Evolutionary conservation across 2,329 filamentous ascomycete genomes (phyloP), one percentile per base, ranked within the genome.

Genomic region (Sporothrix sp.): DNA sequence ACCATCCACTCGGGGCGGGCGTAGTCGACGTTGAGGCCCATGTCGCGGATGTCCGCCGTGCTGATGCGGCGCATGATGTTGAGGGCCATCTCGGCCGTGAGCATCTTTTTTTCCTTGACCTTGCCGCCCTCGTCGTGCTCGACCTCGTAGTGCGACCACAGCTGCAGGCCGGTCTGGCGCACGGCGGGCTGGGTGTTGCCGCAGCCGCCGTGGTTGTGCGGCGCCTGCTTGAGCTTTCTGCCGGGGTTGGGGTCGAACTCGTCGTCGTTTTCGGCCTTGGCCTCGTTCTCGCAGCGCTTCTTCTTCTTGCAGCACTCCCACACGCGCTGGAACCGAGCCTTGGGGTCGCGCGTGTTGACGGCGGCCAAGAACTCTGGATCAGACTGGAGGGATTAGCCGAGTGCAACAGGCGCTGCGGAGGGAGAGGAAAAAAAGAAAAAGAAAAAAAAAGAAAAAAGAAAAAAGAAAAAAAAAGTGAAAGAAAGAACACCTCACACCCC

Each of bases 1-100:
- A 98, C 80, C 88, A 99, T 95, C 93, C 93, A 98, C 65, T 98
- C 93, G 1, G 93, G 93, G 42, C 91, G 84, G 51, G 94, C 91
- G 61, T 97, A 97, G 64, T 97, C 88, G 52, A 85, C 84, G 69
- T 91, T 98, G 61, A 98, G 72, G 30, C 93, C 93, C 71, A 99
- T 87, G 58, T 93, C 82, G 50, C 78, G 74, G 55, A 96, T 80
- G 54, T 95, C 91, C 16, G 84, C 77, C 53, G 89, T 83, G 3
- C 81, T 81, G 57, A 98, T 93, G 58, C 84, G 84, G 59, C 85
- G 84, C 68, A 99, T 86, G 60, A 97, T 85, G 60, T 85, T 84
- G 58, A 95, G 76, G 3, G 88, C 89, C 72, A 85, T 81, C 64
- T 90, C 82, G 3, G 93, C 87, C 13, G 85, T 90, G 60, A 98